Base-by-base conservation (phyloP, 179 eudicot species). In the Patellifolia procumbens region DNA sequence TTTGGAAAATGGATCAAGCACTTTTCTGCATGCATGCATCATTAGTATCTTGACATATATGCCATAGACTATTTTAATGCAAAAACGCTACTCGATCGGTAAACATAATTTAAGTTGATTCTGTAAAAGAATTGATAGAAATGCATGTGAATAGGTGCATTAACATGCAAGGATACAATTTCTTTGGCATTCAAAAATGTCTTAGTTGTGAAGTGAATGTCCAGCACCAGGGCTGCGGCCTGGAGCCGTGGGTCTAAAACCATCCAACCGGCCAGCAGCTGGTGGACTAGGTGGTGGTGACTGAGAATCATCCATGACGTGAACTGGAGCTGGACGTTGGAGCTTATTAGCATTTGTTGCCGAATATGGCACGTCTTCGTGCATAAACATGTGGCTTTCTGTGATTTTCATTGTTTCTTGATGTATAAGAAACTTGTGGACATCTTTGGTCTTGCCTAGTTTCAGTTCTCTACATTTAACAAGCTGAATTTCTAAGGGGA, bases 151-250 rank as follows among this genome's bases (percentile, higher is more conserved):
- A 29, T 45, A 56, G 10, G 42, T 53, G 48, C 72, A 45, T 67
- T 22, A 56, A 24, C 64, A 64, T 43, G 10, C 63, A 55, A 16
- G 45, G 24, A 72, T 22, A 35, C 63, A 68, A 45, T 68, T 20
- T 28, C 5, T 66, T 35, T 70, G 74, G 60, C 72, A 43, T 72
- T 34, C n/a, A 53, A 20, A 9, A 68, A 68, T 77, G 78, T 59
- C 60, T 81, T 81, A 85, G 65, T 86, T 79, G 39, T 83, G 82
- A 70, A 78, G 19, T 55, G 74, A 78, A 79, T 89, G 89, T 42
- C 92, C 92, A 55, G 88, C 84, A 12, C 93, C 91, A 5, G 91
- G 93, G 81, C 93, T 89, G 53, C 78, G 91, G 32, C 89, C 88
- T 8, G 89, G 89, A n/a, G 76, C 22, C 29, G 91, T 90, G 48